A percentile compares a stretch with the other conserved stretches of the same genome.
Evolutionary conservation across 2,329 filamentous ascomycete genomes (phyloP).

Genomic region (Claviceps capensis): DNA sequence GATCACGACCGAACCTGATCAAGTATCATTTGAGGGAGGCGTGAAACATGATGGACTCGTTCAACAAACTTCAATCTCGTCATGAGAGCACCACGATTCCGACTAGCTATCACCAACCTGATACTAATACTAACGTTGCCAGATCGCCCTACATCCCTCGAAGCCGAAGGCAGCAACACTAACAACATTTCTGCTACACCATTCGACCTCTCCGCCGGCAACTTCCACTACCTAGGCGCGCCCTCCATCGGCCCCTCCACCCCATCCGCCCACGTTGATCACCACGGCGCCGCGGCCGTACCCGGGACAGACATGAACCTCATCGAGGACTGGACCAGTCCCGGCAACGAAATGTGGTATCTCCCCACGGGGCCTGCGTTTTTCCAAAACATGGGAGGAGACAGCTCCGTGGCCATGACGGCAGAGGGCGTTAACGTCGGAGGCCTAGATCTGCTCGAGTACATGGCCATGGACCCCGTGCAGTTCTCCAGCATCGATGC

Average conservation of each 20-base stretch:
- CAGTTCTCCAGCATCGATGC: conserved; percentile 25
- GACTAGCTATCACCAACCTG: no score
- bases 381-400: conserved; percentile 46
- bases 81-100: no score
- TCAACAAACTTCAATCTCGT: no score
- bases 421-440: conserved; percentile 54
- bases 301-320: conserved; percentile 25
- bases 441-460: conserved; percentile 52
- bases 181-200: conserved; percentile 50
- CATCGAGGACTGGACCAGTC: conserved; percentile 42
- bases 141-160: conserved; percentile 23
- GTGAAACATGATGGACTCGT: no score
- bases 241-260: conserved; percentile 37
- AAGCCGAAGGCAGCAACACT: conserved; percentile 31
- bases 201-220: conserved; percentile 41
- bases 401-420: conserved; percentile 49
- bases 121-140: neutral
- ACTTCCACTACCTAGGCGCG: conserved; percentile 39
- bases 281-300: conserved; percentile 8
- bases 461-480: conserved; percentile 47
- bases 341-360: conserved; percentile 52
- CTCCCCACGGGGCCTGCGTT: conserved; percentile 49
- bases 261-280: conserved; percentile 28
- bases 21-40: no score
- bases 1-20: no score